Conservation (phyloP, 2,329 filamentous ascomycete species). For the Alternaria postmessia region DNA sequence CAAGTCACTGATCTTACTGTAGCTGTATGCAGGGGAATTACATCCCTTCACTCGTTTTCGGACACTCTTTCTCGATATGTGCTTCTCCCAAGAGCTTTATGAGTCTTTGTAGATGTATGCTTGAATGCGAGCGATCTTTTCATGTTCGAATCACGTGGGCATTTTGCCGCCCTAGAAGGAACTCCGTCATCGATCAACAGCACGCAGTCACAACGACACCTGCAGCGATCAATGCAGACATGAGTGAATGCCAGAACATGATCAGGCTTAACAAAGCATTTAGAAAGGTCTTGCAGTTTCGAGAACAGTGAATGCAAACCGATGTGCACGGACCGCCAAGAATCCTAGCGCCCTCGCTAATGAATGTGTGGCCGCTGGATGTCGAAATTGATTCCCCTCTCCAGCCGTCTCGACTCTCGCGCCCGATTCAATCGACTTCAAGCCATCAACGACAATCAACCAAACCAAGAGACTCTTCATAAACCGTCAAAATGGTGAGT, state of each 20-base stretch:
- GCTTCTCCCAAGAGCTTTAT: background rate
- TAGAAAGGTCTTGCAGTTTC: background rate
- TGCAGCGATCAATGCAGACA: background rate
- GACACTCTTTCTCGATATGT: background rate
- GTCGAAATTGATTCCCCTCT: conserved; percentile 9
- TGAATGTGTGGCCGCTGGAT: background rate
- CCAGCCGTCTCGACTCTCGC: conserved; percentile 45
- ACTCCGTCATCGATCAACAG: conserved; percentile 5
- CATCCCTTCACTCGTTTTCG: background rate
- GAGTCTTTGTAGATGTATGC: background rate
- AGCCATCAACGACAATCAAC: conserved; percentile 39
- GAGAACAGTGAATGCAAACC: background rate
- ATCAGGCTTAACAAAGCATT: background rate
- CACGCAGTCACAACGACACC: background rate
- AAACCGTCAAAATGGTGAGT: conserved; percentile 54
- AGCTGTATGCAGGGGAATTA: background rate
- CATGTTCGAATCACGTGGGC: conserved; percentile 8
- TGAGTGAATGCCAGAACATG: background rate
- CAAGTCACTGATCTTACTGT: background rate
- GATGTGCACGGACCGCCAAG: conserved; percentile 4
- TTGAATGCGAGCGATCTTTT: background rate
- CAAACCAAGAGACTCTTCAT: conserved; percentile 40
- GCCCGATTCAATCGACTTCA: conserved; percentile 47
- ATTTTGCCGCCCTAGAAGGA: background rate
- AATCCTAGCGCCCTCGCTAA: background rate